A percentile compares a stretch with the other conserved stretches of the same genome.
Conservation (phyloP, 352 stramenopile genomes). For the Pythium dissotocum region DNA sequence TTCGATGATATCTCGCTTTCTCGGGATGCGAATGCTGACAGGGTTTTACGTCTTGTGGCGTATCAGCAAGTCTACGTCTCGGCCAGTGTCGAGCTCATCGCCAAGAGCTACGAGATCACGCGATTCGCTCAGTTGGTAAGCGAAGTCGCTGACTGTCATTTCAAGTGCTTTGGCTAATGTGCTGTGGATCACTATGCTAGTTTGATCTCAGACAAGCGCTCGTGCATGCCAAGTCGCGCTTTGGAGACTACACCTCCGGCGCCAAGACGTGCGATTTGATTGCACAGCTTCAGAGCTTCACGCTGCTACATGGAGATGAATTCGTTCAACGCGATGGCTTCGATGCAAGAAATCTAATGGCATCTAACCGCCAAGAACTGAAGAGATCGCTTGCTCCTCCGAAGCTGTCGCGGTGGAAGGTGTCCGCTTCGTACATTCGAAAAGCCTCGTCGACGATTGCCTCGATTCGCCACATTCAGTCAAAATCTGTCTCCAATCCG, state of each 20-base stretch:
- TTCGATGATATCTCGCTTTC: background rate
- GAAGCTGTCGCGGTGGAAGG: background rate
- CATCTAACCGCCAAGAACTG: background rate
- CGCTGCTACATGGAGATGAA: background rate
- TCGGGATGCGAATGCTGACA: background rate
- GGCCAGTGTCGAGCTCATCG: background rate
- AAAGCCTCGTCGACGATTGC: constrained; percentile 1
- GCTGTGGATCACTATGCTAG: background rate
- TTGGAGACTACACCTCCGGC: constrained; percentile 53
- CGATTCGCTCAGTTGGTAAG: background rate
- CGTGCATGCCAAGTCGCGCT: constrained; percentile 23
- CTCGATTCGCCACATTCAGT: background rate
- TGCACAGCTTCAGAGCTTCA: constrained; percentile 18
- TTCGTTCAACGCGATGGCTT: constrained; percentile 1
- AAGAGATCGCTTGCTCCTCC: background rate
- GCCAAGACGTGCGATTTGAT: constrained; percentile 41
- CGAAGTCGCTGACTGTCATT: background rate
- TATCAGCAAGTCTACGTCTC: background rate
- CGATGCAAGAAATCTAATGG: background rate
- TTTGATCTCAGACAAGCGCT: constrained; percentile 19
- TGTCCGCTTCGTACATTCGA: background rate
- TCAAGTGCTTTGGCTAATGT: background rate
- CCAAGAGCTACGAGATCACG: constrained; percentile 3
- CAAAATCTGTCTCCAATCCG: background rate
- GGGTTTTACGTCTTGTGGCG: background rate